These are phyloP conservation scores for Leccinum subtestaceum DNA, from an alignment of 768 basidiomycete genomes.

Conservation along the genomic window DNA sequence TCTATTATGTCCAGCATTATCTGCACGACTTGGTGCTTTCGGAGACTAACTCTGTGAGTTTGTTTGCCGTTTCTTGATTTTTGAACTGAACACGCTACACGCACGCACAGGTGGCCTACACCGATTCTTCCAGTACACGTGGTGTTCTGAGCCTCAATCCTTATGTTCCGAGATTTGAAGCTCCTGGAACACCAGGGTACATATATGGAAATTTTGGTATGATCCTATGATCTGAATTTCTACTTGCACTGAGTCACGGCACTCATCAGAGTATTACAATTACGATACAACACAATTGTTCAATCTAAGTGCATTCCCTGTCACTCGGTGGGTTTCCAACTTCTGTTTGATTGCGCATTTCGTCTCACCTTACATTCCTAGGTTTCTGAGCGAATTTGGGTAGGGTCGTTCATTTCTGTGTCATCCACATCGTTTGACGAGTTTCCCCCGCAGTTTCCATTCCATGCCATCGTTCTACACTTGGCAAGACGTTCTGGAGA, in stretches of 20 bases:
- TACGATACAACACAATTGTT: conserved; percentile 53
- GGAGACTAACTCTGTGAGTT: conserved; percentile 47
- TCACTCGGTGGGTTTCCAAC: conserved; percentile 35
- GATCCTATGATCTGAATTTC: too few species aligned
- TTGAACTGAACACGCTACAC: too few species aligned
- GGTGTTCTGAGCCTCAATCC: too few species aligned
- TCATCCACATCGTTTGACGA: neutral
- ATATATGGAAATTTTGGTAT: too few species aligned
- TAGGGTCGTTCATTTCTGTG: conserved; percentile 20
- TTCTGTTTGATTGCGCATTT: neutral
- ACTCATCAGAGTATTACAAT: conserved; percentile 49
- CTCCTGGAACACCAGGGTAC: too few species aligned
- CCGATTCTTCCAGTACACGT: too few species aligned
- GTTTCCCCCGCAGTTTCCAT: conserved; percentile 43
- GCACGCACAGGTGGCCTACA: too few species aligned
- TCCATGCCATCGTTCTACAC: conserved; percentile 62
- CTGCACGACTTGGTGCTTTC: conserved; percentile 43
- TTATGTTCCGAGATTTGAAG: too few species aligned
- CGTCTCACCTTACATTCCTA: conserved; percentile 11
- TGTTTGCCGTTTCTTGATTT: neutral
- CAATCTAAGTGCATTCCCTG: conserved; percentile 51
- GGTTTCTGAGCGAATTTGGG: conserved; percentile 63
- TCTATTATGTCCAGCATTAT: conserved; percentile 50
- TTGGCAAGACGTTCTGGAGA: conserved; percentile 55
- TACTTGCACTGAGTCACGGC: neutral